Evolutionary conservation across 1,139 yeast species (phyloP).

Genomic region (Blastobotrys malaysiensis): DNA sequence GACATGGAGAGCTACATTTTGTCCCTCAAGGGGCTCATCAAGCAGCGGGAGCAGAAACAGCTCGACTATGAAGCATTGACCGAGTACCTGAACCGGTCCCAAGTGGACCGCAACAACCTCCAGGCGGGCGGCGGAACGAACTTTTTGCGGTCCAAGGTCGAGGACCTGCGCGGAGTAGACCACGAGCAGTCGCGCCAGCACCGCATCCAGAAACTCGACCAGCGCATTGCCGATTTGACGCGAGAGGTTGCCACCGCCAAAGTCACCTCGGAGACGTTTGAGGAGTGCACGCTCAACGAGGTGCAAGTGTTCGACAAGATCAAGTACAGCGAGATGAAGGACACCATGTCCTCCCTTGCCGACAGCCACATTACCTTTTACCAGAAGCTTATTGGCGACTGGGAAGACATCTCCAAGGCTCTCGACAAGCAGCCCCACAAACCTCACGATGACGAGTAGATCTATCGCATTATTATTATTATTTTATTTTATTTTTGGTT

Average conservation of each 20-base stretch:
- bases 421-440: not conserved
- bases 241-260: conserved; percentile 60
- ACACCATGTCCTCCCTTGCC: conserved; percentile 63
- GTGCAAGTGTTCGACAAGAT: conserved; percentile 77
- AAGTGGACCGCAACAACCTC: conserved; percentile 56
- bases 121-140: conserved; percentile 51
- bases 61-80: conserved; percentile 82
- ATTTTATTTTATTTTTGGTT: no score
- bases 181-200: conserved; percentile 52
- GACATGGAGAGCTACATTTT: conserved; percentile 84
- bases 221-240: conserved; percentile 54
- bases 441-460: no score
- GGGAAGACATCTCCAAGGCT: conserved; percentile 41
- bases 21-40: conserved; percentile 68
- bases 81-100: conserved; percentile 69
- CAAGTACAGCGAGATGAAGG: conserved; percentile 71
- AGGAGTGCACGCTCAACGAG: conserved; percentile 60
- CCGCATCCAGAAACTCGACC: conserved; percentile 45
- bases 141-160: conserved; percentile 50
- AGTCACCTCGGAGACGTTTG: conserved; percentile 65
- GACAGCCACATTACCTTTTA: conserved; percentile 75
- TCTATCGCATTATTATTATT: no score
- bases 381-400: conserved; percentile 61
- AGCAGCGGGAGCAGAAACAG: conserved; percentile 84
- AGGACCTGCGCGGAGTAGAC: conserved; percentile 56